phyloP scores from a whole-genome alignment of 768 basidiomycete genomes.

The Boletus huronensis region DNA sequence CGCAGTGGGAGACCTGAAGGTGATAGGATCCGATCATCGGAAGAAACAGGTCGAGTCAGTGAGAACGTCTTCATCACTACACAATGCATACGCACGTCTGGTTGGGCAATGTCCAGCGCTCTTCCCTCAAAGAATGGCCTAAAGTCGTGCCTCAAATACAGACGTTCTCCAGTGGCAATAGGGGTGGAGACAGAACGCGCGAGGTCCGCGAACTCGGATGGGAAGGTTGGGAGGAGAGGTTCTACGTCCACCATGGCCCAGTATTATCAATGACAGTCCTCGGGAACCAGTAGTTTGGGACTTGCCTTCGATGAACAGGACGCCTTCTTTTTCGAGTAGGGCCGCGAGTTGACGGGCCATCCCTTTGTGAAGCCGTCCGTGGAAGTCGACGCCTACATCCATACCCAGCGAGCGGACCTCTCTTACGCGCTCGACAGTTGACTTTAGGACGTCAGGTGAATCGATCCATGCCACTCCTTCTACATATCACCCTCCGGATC shows the following conservation, averaged over 20 bases:
- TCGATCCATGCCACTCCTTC: constrained; percentile 53
- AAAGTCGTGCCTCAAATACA: constrained; percentile 60
- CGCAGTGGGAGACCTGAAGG: constrained; percentile 51
- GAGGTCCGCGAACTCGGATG: constrained; percentile 60
- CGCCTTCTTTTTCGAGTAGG: constrained; percentile 53
- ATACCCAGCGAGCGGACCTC: constrained; percentile 51
- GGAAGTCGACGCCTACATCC: constrained; percentile 69
- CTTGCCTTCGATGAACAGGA: constrained; percentile 63
- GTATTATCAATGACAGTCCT: background rate
- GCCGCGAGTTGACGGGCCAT: constrained; percentile 68
- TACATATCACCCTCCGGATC: constrained; percentile 15
- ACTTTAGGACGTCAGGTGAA: constrained; percentile 49
- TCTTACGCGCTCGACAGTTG: constrained; percentile 50
- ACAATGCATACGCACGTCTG: constrained; percentile 45
- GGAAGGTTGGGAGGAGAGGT: constrained; percentile 57
- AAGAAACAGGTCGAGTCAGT: background rate
- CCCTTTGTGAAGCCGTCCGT: constrained; percentile 64
- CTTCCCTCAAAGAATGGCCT: constrained; percentile 62
- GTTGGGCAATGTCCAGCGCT: constrained; percentile 66
- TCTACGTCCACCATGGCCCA: constrained; percentile 31
- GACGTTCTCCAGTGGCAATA: constrained; percentile 61
- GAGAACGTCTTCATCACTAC: background rate
- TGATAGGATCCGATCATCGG: background rate
- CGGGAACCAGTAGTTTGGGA: background rate
- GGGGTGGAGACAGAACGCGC: constrained; percentile 53